Evolutionary conservation across 2,329 filamentous ascomycete species (phyloP).

Genomic region (Sporothrix sp.): DNA sequence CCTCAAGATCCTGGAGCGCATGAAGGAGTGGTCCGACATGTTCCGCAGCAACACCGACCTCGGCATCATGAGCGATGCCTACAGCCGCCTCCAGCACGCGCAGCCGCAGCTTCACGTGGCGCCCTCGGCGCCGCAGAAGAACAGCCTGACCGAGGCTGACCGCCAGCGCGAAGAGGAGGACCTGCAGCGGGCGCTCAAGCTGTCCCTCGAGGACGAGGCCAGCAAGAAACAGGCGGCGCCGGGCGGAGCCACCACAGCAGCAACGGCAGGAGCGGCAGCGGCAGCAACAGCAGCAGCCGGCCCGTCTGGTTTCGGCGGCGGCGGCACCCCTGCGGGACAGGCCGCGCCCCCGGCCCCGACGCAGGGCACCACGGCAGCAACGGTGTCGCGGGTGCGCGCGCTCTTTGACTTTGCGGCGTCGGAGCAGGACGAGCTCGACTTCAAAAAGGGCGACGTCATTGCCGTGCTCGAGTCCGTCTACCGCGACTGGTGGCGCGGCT

Average conservation of each 20-base stretch:
- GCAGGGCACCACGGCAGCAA: conserved; percentile 87
- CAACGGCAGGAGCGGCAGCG: conserved; percentile 11
- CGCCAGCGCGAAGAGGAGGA: conserved; percentile 95
- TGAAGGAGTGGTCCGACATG: conserved; percentile 95
- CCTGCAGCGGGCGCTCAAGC: conserved; percentile 85
- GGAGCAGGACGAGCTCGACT: conserved; percentile 88
- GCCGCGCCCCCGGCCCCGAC: conserved; percentile 22
- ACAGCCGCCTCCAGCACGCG: conserved; percentile 69
- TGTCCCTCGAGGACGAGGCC: conserved; percentile 84
- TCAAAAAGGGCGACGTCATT: conserved; percentile 94
- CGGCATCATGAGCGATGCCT: conserved; percentile 95
- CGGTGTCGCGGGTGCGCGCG: conserved; percentile 86
- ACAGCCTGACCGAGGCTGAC: conserved; percentile 79
- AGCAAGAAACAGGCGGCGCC: conserved; percentile 41
- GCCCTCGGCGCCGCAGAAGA: conserved; percentile 89
- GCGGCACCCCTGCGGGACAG: conserved; percentile 36
- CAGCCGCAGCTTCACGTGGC: conserved; percentile 77
- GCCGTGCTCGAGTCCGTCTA: conserved; percentile 95
- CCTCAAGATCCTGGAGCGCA: conserved; percentile 90
- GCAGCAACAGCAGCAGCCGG: too few species aligned
- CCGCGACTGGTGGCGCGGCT: conserved; percentile 99
- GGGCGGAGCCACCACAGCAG: conserved; percentile 26
- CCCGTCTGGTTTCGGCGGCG: not conserved
- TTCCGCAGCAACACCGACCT: conserved; percentile 82
- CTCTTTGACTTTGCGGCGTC: conserved; percentile 92